Conservation (phyloP, 148 eudicot genomes). For the Cornus controversa region DNA sequence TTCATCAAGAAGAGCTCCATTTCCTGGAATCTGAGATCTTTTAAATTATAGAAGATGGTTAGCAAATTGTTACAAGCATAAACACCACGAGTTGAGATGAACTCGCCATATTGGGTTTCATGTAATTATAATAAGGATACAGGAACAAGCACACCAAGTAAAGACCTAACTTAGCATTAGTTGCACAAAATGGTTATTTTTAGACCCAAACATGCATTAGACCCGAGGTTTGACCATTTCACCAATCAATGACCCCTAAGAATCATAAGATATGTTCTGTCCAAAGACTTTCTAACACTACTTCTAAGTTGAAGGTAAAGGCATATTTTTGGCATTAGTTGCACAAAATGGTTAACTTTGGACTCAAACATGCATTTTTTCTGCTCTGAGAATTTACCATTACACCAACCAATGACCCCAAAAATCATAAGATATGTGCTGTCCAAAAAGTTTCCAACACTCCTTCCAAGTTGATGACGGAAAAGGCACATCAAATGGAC, state of each 20-base stretch:
- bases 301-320: not conserved
- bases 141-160: not conserved
- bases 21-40: not conserved
- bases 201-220: not conserved
- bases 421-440: too few species aligned
- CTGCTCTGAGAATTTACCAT: not conserved
- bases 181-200: not conserved
- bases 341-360: not conserved
- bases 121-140: not conserved
- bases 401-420: not conserved
- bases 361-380: not conserved
- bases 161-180: too few species aligned
- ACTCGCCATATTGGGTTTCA: not conserved
- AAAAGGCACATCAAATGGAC: not conserved
- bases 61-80: not conserved
- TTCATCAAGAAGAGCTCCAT: not conserved
- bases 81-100: not conserved
- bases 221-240: not conserved
- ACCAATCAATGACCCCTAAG: not conserved
- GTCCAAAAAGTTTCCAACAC: too few species aligned
- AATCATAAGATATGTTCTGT: too few species aligned
- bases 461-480: not conserved
- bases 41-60: not conserved
- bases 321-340: too few species aligned
- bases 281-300: too few species aligned